Conservation (phyloP, 169 alveolate genomes). For the Plasmodium gonderi region DNA sequence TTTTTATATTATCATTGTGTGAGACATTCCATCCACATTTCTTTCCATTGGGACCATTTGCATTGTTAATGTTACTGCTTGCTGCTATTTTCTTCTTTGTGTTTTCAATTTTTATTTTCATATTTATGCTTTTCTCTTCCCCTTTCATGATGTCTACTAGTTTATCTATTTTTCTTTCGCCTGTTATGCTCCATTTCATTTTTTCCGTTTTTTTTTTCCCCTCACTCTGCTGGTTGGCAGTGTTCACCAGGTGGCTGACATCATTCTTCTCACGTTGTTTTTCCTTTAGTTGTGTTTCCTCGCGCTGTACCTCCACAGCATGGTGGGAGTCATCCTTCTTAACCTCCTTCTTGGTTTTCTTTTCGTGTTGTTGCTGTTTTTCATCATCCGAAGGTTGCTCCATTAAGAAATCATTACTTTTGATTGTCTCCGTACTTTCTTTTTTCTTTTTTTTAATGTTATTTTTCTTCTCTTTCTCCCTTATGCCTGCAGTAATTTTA, state of each 20-base stretch:
- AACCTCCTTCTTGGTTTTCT: constrained; percentile 7
- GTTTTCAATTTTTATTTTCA: constrained; percentile 56
- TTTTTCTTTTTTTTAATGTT: background rate
- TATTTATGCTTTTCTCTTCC: constrained; percentile 44
- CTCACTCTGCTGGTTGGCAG: background rate
- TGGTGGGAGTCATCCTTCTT: background rate
- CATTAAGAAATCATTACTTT: background rate
- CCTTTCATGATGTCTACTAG: constrained; percentile 66
- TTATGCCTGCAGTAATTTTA: background rate
- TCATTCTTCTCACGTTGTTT: background rate
- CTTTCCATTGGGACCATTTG: constrained; percentile 4
- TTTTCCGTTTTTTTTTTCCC: constrained; percentile 33
- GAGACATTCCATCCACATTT: constrained; percentile 49
- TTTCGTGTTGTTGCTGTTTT: background rate
- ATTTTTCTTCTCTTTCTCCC: background rate
- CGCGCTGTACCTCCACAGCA: background rate
- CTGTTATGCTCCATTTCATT: constrained; percentile 59
- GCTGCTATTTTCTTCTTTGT: constrained; percentile 19
- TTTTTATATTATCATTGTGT: constrained; percentile 9
- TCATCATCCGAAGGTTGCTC: background rate
- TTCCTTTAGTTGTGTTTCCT: background rate
- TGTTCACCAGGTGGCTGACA: background rate
- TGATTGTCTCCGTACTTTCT: background rate
- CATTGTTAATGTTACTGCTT: constrained; percentile 1
- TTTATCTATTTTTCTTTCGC: constrained; percentile 56